Conservation (phyloP, 257 asterid species). For the Thymus mandschuricus region DNA sequence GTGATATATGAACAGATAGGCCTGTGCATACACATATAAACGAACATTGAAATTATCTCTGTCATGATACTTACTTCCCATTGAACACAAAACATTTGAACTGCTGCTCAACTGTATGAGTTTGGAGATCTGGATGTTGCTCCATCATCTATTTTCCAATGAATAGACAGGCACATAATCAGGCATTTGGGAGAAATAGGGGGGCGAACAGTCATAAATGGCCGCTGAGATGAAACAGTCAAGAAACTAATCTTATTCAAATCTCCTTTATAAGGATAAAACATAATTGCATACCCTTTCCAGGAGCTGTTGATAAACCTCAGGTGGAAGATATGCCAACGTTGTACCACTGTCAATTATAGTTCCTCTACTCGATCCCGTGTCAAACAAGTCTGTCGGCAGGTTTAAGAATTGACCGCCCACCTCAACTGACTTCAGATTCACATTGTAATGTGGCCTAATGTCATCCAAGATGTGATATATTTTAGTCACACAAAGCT, state of each 20-base stretch:
- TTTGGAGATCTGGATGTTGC: slow-evolving; percentile 58
- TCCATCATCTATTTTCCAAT: slow-evolving; percentile 57
- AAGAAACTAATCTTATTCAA: slow-evolving; percentile 21
- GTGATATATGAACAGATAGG: slow-evolving; percentile 1
- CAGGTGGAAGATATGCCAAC: slow-evolving; percentile 86
- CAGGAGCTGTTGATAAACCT: slow-evolving; percentile 56
- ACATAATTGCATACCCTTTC: slow-evolving; percentile 43
- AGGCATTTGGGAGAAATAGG: slow-evolving; percentile 14
- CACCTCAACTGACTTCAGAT: slow-evolving; percentile 71
- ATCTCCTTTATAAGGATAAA: slow-evolving; percentile 9
- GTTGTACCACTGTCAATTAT: slow-evolving; percentile 95
- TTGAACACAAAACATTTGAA: slow-evolving; percentile 69
- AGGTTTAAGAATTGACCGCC: slow-evolving; percentile 70
- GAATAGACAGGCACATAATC: slow-evolving; percentile 17
- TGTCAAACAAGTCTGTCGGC: slow-evolving; percentile 52
- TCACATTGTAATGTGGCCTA: slow-evolving; percentile 84
- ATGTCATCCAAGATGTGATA: slow-evolving; percentile 24
- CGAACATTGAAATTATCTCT: neutral
- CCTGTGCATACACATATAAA: neutral
- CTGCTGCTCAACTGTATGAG: slow-evolving; percentile 53
- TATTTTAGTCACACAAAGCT: neutral
- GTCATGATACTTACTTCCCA: slow-evolving; percentile 59
- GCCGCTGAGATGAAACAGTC: slow-evolving; percentile 19
- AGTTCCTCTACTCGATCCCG: slow-evolving; percentile 55
- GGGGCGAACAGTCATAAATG: slow-evolving; percentile 11